Conservation (phyloP, 2,329 filamentous ascomycete species). For the Trichoderma cornu-damae region DNA sequence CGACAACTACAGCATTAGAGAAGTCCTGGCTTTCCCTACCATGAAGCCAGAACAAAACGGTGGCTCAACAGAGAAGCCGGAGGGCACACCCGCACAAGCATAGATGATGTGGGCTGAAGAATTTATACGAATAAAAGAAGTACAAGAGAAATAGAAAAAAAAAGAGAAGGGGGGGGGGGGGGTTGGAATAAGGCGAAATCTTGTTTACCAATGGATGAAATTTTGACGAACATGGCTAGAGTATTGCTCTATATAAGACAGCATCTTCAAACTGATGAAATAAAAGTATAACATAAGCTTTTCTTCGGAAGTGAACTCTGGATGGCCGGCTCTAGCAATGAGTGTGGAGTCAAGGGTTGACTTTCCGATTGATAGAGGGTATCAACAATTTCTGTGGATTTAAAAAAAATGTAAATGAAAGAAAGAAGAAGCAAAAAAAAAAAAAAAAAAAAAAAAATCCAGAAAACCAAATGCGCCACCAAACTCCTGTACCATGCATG, state of each 20-base stretch:
- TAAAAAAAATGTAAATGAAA: too few relatives aligned
- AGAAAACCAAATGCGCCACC: conserved; percentile 12
- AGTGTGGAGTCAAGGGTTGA: not conserved
- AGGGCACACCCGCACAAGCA: not conserved
- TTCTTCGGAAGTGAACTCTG: not conserved
- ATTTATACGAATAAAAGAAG: not conserved
- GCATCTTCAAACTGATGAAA: not conserved
- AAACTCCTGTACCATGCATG: conserved; percentile 34
- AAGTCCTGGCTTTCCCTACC: conserved; percentile 94
- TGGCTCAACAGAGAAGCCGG: conserved; percentile 7
- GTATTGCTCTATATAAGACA: not conserved
- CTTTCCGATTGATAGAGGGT: conserved; percentile 19
- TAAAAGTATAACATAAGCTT: not conserved
- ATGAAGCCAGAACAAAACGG: conserved; percentile 78
- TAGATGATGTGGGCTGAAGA: not conserved
- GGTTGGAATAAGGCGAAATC: not conserved
- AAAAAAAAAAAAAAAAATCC: not conserved
- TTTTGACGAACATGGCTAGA: not conserved
- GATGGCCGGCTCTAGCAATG: not conserved
- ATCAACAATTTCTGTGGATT: conserved; percentile 17
- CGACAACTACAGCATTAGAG: conserved; percentile 88
- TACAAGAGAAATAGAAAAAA: not conserved
- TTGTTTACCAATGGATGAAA: not conserved
- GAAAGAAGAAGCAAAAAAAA: not conserved
- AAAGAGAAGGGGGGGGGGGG: too few relatives aligned